Conservation (phyloP, 2,329 filamentous ascomycete species). For the Chrysoporthe austroafricana region DNA sequence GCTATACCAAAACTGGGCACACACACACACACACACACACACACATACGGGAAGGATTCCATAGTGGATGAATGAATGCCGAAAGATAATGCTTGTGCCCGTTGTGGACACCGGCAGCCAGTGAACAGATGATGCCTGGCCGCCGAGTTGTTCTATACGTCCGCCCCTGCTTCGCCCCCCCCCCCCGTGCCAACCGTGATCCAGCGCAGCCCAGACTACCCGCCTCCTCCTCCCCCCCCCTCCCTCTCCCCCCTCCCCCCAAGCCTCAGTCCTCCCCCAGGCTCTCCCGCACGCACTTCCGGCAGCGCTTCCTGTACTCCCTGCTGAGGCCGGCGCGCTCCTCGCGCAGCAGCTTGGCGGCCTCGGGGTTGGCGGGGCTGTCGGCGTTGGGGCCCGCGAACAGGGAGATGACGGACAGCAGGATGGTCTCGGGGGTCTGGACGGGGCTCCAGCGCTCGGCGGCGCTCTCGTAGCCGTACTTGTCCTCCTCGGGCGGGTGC, state of each 20-base stretch:
- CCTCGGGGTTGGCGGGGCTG: constrained; percentile 93
- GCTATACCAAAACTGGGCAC: neutral
- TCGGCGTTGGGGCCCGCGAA: constrained; percentile 93
- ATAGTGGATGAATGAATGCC: neutral
- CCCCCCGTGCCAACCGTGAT: neutral
- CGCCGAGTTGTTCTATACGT: neutral
- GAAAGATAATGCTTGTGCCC: neutral
- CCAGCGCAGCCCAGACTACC: neutral
- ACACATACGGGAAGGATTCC: neutral
- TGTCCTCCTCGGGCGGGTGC: constrained; percentile 91
- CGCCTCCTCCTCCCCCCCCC: neutral
- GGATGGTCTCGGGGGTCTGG: constrained; percentile 91
- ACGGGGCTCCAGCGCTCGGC: constrained; percentile 93
- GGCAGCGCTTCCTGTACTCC: constrained; percentile 79
- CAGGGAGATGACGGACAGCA: constrained; percentile 90
- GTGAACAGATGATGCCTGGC: neutral
- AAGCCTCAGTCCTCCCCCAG: constrained; percentile 67
- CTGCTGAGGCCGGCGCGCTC: constrained; percentile 63
- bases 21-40: neutral
- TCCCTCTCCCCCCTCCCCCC: too few relatives aligned
- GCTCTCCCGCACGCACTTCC: constrained; percentile 80
- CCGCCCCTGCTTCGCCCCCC: neutral
- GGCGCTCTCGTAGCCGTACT: constrained; percentile 89
- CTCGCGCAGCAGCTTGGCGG: constrained; percentile 84
- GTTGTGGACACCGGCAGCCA: neutral